Evolutionary conservation across 192 early-diverging fungal species (phyloP), one percentile per base, ranked within the genome.

Genomic region (Jimgerdemannia flammicorona): DNA sequence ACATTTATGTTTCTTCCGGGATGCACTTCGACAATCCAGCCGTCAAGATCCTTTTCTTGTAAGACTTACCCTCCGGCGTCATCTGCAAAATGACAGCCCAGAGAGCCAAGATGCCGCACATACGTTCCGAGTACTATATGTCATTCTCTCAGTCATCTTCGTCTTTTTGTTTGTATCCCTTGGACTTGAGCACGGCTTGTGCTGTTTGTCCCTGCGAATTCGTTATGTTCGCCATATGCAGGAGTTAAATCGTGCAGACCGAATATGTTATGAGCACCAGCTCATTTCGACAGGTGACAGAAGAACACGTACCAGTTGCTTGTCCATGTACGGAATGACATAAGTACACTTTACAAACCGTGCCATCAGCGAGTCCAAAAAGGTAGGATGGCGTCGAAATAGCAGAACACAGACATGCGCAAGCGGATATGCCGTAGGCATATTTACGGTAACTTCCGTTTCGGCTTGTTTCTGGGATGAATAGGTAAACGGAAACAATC

Each of bases 81-180:
- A 87, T 91, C 69, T 92, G 91, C 19, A 89, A 72, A 7, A 95
- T 86, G 3, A 88, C 94, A 40, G 82, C 89, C 72, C 90, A 95
- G 18, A 96, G 78, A 3, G 90, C 81, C 18, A 95, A 72, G 41
- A 90, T 87, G 3, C 91, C 92, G 49, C 81, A 77, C 82, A 95
- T 92, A 10, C 90, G 80, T 66, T 88, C 85, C 43, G 81, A 80
- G 71, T 94, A 93, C 69, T 90, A 84, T 3, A 85, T 84, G 29
- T 89, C 88, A 3, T 74, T 77, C 69, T 96, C 92, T 19, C 77
- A 87, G 14, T 71, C 76, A 3, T 83, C 74, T 2, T 71, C 74
- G 17, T 72, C 69, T 66, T 77, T 78, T n/a, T 69, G 74, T 44
- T 69, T 69, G 59, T 80, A 90, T 17, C 87, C 85, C 8, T 85